Conservation (phyloP, 2,329 filamentous ascomycete genomes). For the Xylariomycetidae sp. region DNA sequence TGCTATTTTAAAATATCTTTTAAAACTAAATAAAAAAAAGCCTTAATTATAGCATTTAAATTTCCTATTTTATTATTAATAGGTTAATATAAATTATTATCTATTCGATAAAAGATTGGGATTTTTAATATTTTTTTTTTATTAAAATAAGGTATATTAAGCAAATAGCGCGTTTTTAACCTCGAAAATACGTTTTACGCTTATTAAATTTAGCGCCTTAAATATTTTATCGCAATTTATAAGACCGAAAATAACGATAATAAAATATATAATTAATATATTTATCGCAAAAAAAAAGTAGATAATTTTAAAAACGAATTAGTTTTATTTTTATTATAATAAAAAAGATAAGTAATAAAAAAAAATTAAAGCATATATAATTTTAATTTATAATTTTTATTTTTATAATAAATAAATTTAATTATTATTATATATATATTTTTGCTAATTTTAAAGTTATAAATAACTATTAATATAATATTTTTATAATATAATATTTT, state of each 20-base stretch:
- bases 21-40: neutral
- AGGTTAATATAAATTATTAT: neutral
- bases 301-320: slow-evolving; percentile 1
- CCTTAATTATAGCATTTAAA: no score
- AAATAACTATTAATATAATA: neutral
- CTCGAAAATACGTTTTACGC: no score
- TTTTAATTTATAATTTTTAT: neutral
- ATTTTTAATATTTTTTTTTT: neutral
- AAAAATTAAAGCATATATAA: neutral
- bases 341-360: neutral
- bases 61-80: no score
- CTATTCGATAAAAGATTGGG: neutral
- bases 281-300: neutral
- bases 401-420: slow-evolving; percentile 1
- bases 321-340: no score
- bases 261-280: no score
- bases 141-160: slow-evolving; percentile 1
- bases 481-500: slow-evolving; percentile 1
- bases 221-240: no score
- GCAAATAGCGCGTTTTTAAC: no score
- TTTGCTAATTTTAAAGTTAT: neutral
- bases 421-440: neutral
- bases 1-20: neutral
- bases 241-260: no score
- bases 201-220: no score